Evolutionary conservation across 306 rosid genomes (phyloP).

Genomic region (Phaseolus lunatus): DNA sequence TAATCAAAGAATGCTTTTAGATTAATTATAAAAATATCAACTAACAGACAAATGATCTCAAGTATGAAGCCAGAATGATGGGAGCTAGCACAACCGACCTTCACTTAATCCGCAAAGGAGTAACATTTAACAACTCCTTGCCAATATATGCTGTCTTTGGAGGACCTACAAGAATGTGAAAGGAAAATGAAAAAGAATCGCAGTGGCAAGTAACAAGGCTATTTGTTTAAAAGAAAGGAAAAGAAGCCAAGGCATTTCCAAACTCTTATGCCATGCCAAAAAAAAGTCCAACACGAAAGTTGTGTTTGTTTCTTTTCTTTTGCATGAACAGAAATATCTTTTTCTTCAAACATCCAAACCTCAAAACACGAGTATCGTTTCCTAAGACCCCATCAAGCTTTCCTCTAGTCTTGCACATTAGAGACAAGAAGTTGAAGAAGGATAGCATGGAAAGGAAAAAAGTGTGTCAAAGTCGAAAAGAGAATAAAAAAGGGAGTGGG

Average conservation of each 20-base stretch:
- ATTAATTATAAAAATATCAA: neutral
- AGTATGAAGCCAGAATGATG: constrained; percentile 10
- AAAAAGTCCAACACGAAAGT: constrained; percentile 43
- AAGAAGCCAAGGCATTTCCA: constrained; percentile 49
- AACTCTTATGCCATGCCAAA: constrained; percentile 50
- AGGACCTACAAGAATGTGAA: constrained; percentile 35
- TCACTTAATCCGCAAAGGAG: constrained; percentile 42
- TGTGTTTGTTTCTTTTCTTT: constrained; percentile 46
- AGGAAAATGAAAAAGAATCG: constrained; percentile 34
- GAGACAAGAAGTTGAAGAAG: constrained; percentile 47
- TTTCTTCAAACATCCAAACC: constrained; percentile 50
- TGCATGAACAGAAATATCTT: constrained; percentile 58
- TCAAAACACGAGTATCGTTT: constrained; percentile 52
- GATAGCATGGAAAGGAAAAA: constrained; percentile 46
- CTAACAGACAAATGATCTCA: constrained; percentile 14
- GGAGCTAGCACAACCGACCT: constrained; percentile 52
- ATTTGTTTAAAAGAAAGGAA: constrained; percentile 44
- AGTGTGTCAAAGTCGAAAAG: constrained; percentile 33
- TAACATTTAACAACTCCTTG: constrained; percentile 33
- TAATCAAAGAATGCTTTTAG: neutral
- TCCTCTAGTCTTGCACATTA: constrained; percentile 46
- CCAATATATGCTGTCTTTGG: constrained; percentile 33
- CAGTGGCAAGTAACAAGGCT: constrained; percentile 35
- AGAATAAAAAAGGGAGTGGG: neutral
- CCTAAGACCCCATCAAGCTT: constrained; percentile 53